Conservation (phyloP, 2,329 filamentous ascomycete genomes). For the Massarina eburnea region DNA sequence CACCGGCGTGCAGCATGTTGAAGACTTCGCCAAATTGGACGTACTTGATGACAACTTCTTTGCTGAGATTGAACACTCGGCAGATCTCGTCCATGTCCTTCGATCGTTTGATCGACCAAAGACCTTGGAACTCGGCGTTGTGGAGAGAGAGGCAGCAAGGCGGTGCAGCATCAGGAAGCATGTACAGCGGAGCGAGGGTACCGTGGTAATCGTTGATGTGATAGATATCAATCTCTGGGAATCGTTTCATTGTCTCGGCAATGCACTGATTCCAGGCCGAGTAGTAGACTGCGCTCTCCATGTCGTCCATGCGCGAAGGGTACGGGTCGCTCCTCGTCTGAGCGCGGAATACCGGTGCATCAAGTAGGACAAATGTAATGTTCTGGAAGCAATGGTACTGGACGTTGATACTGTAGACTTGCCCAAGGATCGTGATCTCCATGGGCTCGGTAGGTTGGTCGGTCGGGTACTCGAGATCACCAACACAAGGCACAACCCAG, state of each 20-base stretch:
- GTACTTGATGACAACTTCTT: conserved; percentile 60
- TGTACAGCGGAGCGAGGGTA: conserved; percentile 63
- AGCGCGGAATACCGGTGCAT: conserved; percentile 66
- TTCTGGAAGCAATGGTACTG: conserved; percentile 66
- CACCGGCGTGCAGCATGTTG: conserved; percentile 68
- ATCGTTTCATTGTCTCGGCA: conserved; percentile 63
- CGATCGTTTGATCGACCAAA: conserved; percentile 67
- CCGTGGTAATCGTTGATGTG: conserved; percentile 68
- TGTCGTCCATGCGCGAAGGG: conserved; percentile 68
- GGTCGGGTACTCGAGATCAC: conserved; percentile 64
- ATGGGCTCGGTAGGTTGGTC: conserved; percentile 63
- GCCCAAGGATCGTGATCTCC: conserved; percentile 62
- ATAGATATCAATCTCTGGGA: conserved; percentile 62
- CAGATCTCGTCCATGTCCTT: conserved; percentile 66
- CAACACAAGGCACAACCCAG: conserved; percentile 57
- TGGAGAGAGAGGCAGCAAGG: conserved; percentile 66
- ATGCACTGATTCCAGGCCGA: conserved; percentile 73
- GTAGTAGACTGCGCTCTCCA: conserved; percentile 69
- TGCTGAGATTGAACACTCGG: conserved; percentile 63
- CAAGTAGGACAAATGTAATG: conserved; percentile 69
- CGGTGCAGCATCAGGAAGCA: conserved; percentile 64
- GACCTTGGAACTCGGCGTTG: conserved; percentile 69
- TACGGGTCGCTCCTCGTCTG: conserved; percentile 66
- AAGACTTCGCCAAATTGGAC: conserved; percentile 70
- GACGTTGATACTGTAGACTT: conserved; percentile 62